phyloP scores from a whole-genome alignment of 768 basidiomycete genomes.

The Suillus placidus region DNA sequence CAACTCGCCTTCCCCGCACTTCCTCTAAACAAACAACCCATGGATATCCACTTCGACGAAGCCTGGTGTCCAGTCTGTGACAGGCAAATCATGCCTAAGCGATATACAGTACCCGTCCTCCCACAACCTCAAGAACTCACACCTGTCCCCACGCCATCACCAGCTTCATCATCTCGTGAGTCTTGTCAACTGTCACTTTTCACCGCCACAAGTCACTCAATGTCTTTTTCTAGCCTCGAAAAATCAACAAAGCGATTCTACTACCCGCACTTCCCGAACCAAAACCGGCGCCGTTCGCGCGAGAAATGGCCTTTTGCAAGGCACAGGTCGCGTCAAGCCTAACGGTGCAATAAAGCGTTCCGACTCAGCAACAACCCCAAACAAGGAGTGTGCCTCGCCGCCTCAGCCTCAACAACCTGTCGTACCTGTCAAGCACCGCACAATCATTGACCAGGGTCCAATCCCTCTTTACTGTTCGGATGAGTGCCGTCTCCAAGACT shows the following conservation, averaged over 20 bases:
- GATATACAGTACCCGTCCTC: slow-evolving; percentile 52
- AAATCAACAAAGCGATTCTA: slow-evolving; percentile 30
- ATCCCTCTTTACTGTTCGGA: slow-evolving; percentile 85
- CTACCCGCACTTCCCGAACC: slow-evolving; percentile 33
- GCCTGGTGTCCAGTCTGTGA: slow-evolving; percentile 84
- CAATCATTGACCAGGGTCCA: slow-evolving; percentile 80
- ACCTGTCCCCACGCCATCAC: slow-evolving; percentile 39
- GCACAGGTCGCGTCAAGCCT: slow-evolving; percentile 64
- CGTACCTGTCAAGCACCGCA: slow-evolving; percentile 52
- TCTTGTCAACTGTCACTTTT: not conserved
- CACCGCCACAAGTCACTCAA: slow-evolving; percentile 4
- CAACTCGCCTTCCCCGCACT: slow-evolving; percentile 18
- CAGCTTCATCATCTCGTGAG: slow-evolving; percentile 44
- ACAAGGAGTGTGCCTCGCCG: slow-evolving; percentile 17
- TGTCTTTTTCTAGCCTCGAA: slow-evolving; percentile 23
- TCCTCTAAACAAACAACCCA: slow-evolving; percentile 10
- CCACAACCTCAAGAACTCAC: slow-evolving; percentile 24
- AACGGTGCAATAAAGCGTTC: slow-evolving; percentile 56
- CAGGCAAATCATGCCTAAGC: slow-evolving; percentile 79
- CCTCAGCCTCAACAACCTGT: slow-evolving; percentile 29
- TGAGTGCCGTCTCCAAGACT: slow-evolving; percentile 66
- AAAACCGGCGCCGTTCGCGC: slow-evolving; percentile 42
- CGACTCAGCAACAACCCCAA: slow-evolving; percentile 22
- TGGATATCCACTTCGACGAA: slow-evolving; percentile 56
- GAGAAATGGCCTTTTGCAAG: slow-evolving; percentile 58